These are phyloP conservation scores for Sanghuangporus weigelae DNA, from an alignment of 1,284 basidiomycete species.

Conservation along the genomic window DNA sequence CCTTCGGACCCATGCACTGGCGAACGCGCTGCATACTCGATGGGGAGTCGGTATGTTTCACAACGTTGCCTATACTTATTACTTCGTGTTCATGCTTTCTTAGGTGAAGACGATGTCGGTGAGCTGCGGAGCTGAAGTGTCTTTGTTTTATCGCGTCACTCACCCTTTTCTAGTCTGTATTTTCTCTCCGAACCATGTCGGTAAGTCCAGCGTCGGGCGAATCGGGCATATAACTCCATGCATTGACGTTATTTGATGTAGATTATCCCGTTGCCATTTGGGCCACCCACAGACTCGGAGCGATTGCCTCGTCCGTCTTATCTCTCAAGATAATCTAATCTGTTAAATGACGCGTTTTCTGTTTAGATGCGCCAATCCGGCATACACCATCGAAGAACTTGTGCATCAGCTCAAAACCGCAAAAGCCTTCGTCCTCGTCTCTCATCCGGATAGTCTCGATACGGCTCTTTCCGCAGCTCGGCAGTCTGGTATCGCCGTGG, in stretches of 20 bases:
- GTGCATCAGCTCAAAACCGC: slow-evolving; percentile 53
- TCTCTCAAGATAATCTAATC: background rate
- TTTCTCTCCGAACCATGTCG: slow-evolving; percentile 64
- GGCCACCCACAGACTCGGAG: slow-evolving; percentile 72
- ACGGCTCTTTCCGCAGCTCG: slow-evolving; percentile 48
- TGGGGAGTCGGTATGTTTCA: slow-evolving; percentile 38
- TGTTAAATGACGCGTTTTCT: slow-evolving; percentile 24
- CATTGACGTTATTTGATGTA: slow-evolving; percentile 24
- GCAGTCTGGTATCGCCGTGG: slow-evolving; percentile 44
- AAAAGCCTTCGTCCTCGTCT: slow-evolving; percentile 52
- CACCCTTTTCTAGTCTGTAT: slow-evolving; percentile 45
- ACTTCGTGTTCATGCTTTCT: background rate
- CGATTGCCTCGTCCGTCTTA: slow-evolving; percentile 52
- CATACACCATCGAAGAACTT: slow-evolving; percentile 64
- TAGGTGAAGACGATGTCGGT: slow-evolving; percentile 47
- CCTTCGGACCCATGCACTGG: slow-evolving; percentile 51
- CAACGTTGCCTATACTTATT: background rate
- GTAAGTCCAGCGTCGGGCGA: slow-evolving; percentile 29
- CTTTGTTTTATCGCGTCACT: background rate
- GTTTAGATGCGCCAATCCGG: slow-evolving; percentile 56
- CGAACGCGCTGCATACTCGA: slow-evolving; percentile 52
- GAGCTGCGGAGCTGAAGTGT: slow-evolving; percentile 21
- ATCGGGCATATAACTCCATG: background rate
- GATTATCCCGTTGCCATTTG: slow-evolving; percentile 72
- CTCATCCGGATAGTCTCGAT: slow-evolving; percentile 46